Evolutionary conservation across 2,329 filamentous ascomycete species (phyloP), one percentile per base, ranked within the genome.

Genomic region (Penicillium palitans): DNA sequence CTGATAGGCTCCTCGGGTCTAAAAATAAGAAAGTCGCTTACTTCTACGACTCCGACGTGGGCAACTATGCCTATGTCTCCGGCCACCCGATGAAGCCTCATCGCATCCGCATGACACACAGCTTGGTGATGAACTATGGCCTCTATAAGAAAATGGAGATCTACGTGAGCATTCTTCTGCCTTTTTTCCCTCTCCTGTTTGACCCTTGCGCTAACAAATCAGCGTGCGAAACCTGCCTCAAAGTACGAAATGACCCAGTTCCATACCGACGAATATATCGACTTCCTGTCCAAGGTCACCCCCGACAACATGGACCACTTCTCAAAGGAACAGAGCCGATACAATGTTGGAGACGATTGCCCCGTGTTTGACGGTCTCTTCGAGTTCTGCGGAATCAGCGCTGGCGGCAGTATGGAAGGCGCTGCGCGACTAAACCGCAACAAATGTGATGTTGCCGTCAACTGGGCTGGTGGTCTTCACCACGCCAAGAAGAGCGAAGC

Each of bases 291-390:
- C 61, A 96, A 96, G 69, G 95, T 99, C 55, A 98, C 95, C 0
- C 96, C 95, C 1, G 95, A 99, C 79, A 99, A 99, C 74, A 98
- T 98, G 91, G 96, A 99, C 68, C 85, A 85, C 64, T 98, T 91
- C 72, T 85, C 88, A 67, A 90, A 93, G 68, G 95, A 99, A 74
- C 93, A 98, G 74, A 89, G 90, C 85, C 86, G 81, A 65, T 89
- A 88, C 76, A 89, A 89, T 60, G 86, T 89, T 56, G 86, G 86
- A 54, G 87, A 83, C 55, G 81, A 83, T 63, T 83, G 81, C 66
- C 87, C 87, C 1, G 87, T 89, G 0, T 89, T 89, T 61, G 87
- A 89, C 65, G 87, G 87, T 17, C 78, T 89, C 17, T 89, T 89
- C 62, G 86, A 89, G 69, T 89, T 88, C 71, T 89, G 86, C 67